Evolutionary conservation across 805 yeast genomes (phyloP).

Genomic region (Ogataea paraovalis): DNA sequence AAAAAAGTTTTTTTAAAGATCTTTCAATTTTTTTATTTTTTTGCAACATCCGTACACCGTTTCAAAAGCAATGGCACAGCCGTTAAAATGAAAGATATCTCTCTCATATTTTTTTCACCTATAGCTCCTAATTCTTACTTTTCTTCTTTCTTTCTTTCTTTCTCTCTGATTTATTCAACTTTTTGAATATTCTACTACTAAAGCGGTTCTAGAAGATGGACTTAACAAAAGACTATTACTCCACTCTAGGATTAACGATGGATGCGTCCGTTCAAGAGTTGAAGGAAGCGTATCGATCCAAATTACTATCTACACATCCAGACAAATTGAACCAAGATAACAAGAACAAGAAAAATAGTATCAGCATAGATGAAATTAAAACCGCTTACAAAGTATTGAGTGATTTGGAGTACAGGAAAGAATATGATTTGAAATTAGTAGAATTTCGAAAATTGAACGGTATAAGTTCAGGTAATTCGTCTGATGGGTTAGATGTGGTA

Average conservation of each 20-base stretch:
- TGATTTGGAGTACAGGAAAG: conserved; percentile 34
- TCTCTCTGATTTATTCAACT: too few species aligned
- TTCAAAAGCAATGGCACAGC: too few species aligned
- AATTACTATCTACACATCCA: conserved; percentile 68
- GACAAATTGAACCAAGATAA: conserved; percentile 46
- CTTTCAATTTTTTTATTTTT: too few species aligned
- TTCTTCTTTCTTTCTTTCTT: too few species aligned
- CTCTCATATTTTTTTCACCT: too few species aligned
- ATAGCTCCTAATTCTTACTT: too few species aligned
- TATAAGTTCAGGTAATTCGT: conserved; percentile 33
- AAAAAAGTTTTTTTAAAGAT: too few species aligned
- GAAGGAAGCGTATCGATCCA: conserved; percentile 58
- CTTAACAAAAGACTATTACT: conserved; percentile 38
- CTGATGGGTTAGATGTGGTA: conserved; percentile 67
- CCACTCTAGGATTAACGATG: conserved; percentile 48
- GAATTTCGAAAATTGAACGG: conserved; percentile 35
- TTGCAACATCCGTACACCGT: too few species aligned
- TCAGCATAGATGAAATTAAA: conserved; percentile 36
- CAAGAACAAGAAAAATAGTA: conserved; percentile 24
- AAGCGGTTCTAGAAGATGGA: background rate
- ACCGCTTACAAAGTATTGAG: conserved; percentile 60
- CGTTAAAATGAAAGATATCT: too few species aligned
- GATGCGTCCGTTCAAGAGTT: conserved; percentile 39
- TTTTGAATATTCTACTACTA: too few species aligned
- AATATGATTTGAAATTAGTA: conserved; percentile 51